These are phyloP conservation scores for Cryomyces antarcticus DNA, from an alignment of 495 filamentous ascomycete species.

Conservation along the genomic window DNA sequence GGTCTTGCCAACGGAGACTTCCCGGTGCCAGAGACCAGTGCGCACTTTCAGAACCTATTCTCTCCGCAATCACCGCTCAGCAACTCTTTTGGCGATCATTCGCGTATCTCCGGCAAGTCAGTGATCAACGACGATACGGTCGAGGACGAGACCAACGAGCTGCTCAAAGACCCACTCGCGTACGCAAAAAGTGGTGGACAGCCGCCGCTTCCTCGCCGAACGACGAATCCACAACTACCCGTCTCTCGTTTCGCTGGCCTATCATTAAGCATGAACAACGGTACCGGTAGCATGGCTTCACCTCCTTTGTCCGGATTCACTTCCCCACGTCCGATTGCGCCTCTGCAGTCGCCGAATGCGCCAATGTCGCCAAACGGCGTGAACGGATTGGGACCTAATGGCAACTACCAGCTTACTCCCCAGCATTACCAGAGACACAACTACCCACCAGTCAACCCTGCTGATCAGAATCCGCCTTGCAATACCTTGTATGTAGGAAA, in stretches of 20 bases:
- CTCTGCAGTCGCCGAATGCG: constrained; percentile 31
- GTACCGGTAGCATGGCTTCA: constrained; percentile 21
- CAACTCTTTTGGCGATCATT: constrained; percentile 47
- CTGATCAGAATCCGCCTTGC: constrained; percentile 93
- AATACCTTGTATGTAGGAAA: constrained; percentile 98
- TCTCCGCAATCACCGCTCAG: constrained; percentile 69
- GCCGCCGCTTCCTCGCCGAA: constrained; percentile 33
- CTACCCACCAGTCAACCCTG: constrained; percentile 79
- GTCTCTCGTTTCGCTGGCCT: constrained; percentile 49
- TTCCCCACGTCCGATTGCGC: constrained; percentile 26
- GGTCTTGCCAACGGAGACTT: constrained; percentile 36
- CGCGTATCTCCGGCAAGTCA: constrained; percentile 56
- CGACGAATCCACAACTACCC: constrained; percentile 57
- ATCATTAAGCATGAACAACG: constrained; percentile 42
- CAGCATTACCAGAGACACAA: constrained; percentile 45
- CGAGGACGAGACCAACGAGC: constrained; percentile 67
- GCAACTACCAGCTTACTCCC: constrained; percentile 34
- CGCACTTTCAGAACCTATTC: constrained; percentile 54
- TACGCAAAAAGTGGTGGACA: constrained; percentile 56
- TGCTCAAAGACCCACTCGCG: constrained; percentile 66
- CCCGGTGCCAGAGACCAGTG: constrained; percentile 35
- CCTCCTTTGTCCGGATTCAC: constrained; percentile 32
- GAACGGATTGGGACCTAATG: constrained; percentile 22
- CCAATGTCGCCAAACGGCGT: constrained; percentile 40
- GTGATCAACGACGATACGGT: constrained; percentile 65